Percentiles rank a stretch among this genome's conserved stretches.
Conservation (phyloP, 257 asterid species). For the Ilex aquifolium region DNA sequence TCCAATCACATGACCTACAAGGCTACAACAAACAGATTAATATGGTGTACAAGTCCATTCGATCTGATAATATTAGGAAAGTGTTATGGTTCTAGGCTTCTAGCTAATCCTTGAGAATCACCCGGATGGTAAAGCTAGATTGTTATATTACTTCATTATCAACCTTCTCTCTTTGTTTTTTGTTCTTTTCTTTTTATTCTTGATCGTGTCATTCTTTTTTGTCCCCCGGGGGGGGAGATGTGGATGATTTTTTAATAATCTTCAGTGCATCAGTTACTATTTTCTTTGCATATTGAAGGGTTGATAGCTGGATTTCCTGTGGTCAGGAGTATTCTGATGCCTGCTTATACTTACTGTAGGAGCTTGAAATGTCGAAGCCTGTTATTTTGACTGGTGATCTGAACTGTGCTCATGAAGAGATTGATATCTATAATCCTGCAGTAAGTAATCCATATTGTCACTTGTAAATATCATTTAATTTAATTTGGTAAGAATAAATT, state of each 20-base stretch:
- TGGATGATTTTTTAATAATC: neutral
- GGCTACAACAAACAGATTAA: too few species aligned
- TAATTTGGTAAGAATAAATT: neutral
- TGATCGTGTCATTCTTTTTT: neutral
- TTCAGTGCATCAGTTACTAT: neutral
- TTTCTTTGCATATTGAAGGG: neutral
- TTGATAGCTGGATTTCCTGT: neutral
- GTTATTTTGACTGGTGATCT: conserved; percentile 91
- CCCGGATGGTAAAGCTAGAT: too few species aligned
- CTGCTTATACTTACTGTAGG: conserved; percentile 46
- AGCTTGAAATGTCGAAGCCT: conserved; percentile 75
- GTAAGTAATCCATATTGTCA: conserved; percentile 40
- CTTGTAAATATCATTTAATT: conserved; percentile 3
- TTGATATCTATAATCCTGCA: conserved; percentile 80
- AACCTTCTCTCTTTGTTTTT: neutral
- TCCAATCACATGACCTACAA: too few species aligned
- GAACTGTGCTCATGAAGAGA: conserved; percentile 96
- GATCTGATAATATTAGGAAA: neutral
- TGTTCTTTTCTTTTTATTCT: neutral
- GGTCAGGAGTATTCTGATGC: conserved; percentile 5
- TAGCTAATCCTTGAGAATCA: too few species aligned
- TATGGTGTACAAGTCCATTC: neutral
- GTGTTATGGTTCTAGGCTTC: neutral
- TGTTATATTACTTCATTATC: too few species aligned
- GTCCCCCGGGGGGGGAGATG: neutral